Evolutionary conservation across 1,284 basidiomycete species (phyloP).

Genomic region (Ceratobasidium sp.): DNA sequence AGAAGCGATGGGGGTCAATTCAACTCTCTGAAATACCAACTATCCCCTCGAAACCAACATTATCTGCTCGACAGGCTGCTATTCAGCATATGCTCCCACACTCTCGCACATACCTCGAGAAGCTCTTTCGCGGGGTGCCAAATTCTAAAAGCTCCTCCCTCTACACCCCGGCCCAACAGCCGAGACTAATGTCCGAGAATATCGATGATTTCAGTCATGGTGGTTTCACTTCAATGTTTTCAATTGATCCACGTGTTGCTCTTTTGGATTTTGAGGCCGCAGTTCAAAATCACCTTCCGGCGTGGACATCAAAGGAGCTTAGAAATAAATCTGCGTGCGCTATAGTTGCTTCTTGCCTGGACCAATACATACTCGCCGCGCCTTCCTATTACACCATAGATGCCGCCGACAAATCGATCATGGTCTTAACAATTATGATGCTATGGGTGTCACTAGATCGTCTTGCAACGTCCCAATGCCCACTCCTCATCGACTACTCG

Average conservation of each 20-base stretch:
- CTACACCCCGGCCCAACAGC: no score
- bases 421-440: conserved; percentile 44
- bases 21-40: no score
- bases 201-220: no score
- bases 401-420: conserved; percentile 38
- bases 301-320: not conserved
- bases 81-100: no score
- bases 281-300: not conserved
- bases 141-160: no score
- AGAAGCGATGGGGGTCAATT: conserved; percentile 53
- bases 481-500: conserved; percentile 38
- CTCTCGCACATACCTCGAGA: no score
- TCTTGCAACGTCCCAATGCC: conserved; percentile 37
- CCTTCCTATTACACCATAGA: not conserved
- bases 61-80: no score
- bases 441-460: conserved; percentile 44
- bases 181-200: no score
- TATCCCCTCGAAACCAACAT: no score
- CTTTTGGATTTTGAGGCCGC: conserved; percentile 30
- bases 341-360: conserved; percentile 2
- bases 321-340: not conserved
- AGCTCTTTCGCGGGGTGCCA: no score
- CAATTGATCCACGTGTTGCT: not conserved
- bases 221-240: no score
- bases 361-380: conserved; percentile 10